Percentiles rank a stretch among this genome's conserved stretches.
Evolutionary conservation across 768 basidiomycete genomes (phyloP).

Genomic region (Trametopsis cervina): DNA sequence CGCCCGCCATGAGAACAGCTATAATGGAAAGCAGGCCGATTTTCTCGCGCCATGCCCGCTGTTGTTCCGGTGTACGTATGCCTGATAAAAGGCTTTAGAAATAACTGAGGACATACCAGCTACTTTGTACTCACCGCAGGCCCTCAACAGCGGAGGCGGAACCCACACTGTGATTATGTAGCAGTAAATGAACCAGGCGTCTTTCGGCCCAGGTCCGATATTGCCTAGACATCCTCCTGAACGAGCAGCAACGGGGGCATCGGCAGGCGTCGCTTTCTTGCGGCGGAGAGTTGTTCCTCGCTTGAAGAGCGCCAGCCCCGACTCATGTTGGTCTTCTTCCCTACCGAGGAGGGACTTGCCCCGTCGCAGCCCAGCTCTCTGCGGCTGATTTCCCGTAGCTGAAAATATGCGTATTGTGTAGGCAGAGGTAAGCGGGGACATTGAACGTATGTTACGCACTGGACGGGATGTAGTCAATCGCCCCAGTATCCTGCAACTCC

Average conservation of each 20-base stretch:
- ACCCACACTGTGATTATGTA: conserved; percentile 76
- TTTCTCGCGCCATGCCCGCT: conserved; percentile 98
- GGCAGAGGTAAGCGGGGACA: not conserved
- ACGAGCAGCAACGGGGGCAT: conserved; percentile 34
- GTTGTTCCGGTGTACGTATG: conserved; percentile 84
- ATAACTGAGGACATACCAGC: conserved; percentile 1
- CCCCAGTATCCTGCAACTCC: conserved; percentile 62
- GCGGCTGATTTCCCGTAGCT: conserved; percentile 80
- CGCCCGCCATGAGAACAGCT: conserved; percentile 76
- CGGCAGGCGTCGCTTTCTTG: conserved; percentile 34
- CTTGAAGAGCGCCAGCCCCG: conserved; percentile 88
- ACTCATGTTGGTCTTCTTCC: conserved; percentile 88
- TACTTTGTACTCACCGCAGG: conserved; percentile 58
- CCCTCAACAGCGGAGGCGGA: conserved; percentile 68
- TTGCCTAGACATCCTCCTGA: conserved; percentile 57
- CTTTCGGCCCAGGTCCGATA: conserved; percentile 81
- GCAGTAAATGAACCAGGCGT: conserved; percentile 95
- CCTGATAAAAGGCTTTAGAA: conserved; percentile 44
- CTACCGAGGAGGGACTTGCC: conserved; percentile 87
- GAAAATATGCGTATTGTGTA: no score
- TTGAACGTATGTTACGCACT: conserved; percentile 44
- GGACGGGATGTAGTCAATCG: conserved; percentile 72
- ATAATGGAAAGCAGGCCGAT: conserved; percentile 88
- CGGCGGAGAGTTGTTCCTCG: conserved; percentile 75
- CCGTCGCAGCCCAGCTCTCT: conserved; percentile 53